Conservation (phyloP, 2,329 filamentous ascomycete genomes). For the Macrophomina pseudophaseolina region DNA sequence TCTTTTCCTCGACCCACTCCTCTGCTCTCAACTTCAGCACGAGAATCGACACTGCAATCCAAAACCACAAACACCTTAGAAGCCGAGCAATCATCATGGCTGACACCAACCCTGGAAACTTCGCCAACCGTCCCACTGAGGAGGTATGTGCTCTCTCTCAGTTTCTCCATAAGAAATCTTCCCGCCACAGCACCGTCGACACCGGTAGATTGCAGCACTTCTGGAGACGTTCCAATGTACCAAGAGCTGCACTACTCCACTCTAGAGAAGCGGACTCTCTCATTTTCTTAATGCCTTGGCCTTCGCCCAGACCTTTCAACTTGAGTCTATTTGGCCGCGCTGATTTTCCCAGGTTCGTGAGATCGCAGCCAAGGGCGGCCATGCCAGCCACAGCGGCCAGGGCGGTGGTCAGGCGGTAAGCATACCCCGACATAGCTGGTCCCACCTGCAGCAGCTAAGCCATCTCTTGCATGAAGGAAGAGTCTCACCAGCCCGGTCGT, state of each 20-base stretch:
- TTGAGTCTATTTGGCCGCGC: neutral
- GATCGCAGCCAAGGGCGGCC: conserved; percentile 57
- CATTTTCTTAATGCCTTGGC: neutral
- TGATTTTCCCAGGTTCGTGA: conserved; percentile 42
- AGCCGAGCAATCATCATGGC: conserved; percentile 37
- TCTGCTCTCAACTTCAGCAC: conserved; percentile 20
- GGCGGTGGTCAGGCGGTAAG: conserved; percentile 30
- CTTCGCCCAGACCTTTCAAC: neutral
- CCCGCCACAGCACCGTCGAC: neutral
- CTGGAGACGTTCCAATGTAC: neutral
- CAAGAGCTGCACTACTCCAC: neutral
- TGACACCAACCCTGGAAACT: conserved; percentile 56
- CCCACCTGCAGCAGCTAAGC: neutral
- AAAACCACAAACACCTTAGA: neutral
- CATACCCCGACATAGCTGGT: neutral
- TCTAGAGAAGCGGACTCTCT: neutral
- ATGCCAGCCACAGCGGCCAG: conserved; percentile 42
- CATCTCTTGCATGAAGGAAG: neutral
- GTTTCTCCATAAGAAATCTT: neutral
- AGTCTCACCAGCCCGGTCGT: conserved; percentile 33
- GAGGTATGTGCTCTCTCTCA: conserved; percentile 34
- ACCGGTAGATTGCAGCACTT: neutral
- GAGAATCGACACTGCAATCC: neutral
- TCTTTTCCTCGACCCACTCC: neutral
- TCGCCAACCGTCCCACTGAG: conserved; percentile 58